A percentile compares a stretch with the other conserved stretches of the same genome.
Evolutionary conservation across 495 filamentous ascomycete species (phyloP).

Genomic region (Penicillium waksmanii): DNA sequence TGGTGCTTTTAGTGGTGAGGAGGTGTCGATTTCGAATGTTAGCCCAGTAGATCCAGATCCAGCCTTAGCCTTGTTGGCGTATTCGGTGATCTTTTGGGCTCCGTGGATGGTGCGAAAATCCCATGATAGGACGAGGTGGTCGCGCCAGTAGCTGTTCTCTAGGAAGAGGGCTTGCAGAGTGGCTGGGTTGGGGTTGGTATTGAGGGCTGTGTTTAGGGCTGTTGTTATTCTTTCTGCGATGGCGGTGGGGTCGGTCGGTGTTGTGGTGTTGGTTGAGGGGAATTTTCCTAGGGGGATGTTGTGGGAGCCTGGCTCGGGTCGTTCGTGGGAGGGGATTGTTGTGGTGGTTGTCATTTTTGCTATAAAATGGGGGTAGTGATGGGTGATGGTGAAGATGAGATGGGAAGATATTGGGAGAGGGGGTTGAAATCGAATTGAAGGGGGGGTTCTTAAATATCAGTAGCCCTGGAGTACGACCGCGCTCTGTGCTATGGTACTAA

Average conservation of each 20-base stretch:
- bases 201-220: slow-evolving; percentile 53
- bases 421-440: no score
- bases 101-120: slow-evolving; percentile 54
- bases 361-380: no score
- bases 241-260: slow-evolving; percentile 42
- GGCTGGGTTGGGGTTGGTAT: slow-evolving; percentile 28
- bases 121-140: slow-evolving; percentile 50
- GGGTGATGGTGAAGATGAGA: background rate
- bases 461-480: no score
- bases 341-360: background rate
- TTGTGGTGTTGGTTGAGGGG: slow-evolving; percentile 30
- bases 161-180: slow-evolving; percentile 46
- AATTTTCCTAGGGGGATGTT: slow-evolving; percentile 48
- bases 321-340: slow-evolving; percentile 50
- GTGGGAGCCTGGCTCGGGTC: slow-evolving; percentile 62
- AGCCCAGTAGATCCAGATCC: slow-evolving; percentile 51
- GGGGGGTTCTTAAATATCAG: no score
- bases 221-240: slow-evolving; percentile 49
- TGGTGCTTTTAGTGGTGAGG: slow-evolving; percentile 49
- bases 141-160: slow-evolving; percentile 48
- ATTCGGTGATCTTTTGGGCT: slow-evolving; percentile 50
- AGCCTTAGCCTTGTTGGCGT: background rate
- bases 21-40: slow-evolving; percentile 54
- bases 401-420: background rate
- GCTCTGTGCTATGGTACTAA: no score